Evolutionary conservation across 2,329 filamentous ascomycete species (phyloP).

Genomic region (Aspergillus glaucus): DNA sequence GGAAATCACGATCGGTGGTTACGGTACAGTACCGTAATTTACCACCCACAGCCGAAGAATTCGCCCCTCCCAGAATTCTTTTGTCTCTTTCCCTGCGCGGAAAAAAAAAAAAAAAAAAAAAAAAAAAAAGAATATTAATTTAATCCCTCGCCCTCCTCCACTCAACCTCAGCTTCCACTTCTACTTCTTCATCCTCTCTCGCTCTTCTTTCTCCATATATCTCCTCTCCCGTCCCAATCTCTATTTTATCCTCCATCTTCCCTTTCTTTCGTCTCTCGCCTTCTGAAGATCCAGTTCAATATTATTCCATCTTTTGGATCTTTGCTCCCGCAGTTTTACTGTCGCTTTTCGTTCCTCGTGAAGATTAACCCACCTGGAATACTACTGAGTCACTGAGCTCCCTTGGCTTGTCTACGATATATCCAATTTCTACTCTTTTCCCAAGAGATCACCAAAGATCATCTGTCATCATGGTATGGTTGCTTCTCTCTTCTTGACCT

Average conservation of each 20-base stretch:
- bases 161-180: constrained; percentile 4
- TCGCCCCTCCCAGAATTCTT: not conserved
- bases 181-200: constrained; percentile 25
- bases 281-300: not conserved
- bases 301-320: not conserved
- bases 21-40: not conserved
- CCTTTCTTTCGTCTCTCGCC: constrained; percentile 3
- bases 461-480: constrained; percentile 23
- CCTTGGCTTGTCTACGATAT: not conserved
- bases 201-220: constrained; percentile 14
- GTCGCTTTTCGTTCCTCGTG: not conserved
- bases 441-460: constrained; percentile 5
- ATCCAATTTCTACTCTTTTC: not conserved
- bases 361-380: not conserved
- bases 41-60: not conserved
- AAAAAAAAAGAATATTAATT: not conserved
- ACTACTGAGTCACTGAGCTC: not conserved
- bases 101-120: not conserved
- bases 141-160: not conserved
- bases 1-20: not conserved
- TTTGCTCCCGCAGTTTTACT: not conserved
- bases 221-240: constrained; percentile 15
- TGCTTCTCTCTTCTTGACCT: not conserved
- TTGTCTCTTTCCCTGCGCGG: not conserved
- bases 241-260: constrained; percentile 4